Evolutionary conservation across 805 yeast species (phyloP).

Genomic region (Saturnispora kantuleensis): DNA sequence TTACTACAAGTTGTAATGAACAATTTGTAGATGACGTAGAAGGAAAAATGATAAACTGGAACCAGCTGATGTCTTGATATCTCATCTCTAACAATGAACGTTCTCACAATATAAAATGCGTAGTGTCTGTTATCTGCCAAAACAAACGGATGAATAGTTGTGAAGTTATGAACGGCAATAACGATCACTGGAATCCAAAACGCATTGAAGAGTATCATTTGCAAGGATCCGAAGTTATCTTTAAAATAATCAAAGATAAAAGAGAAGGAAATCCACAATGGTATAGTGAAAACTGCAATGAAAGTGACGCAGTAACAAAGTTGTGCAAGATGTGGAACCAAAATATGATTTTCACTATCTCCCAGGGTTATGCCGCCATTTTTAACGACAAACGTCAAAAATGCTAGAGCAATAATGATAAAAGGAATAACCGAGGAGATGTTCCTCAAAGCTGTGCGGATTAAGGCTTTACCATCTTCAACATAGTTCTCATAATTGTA

Average conservation of each 20-base stretch:
- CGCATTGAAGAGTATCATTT: conserved; percentile 14
- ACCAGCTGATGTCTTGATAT: conserved; percentile 41
- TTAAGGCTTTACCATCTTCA: conserved; percentile 16
- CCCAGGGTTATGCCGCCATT: conserved; percentile 90
- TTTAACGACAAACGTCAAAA: conserved; percentile 44
- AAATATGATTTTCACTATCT: conserved; percentile 76
- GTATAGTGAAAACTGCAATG: conserved; percentile 54
- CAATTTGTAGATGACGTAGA: conserved; percentile 19
- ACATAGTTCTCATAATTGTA: conserved; percentile 24
- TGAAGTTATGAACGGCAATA: conserved; percentile 44
- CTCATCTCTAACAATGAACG: conserved; percentile 42
- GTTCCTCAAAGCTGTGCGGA: conserved; percentile 25
- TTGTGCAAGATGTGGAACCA: conserved; percentile 68
- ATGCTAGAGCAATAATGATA: conserved; percentile 39
- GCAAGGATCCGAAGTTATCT: conserved; percentile 22
- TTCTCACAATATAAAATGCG: conserved; percentile 76
- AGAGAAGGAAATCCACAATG: conserved; percentile 52
- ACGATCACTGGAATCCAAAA: conserved; percentile 28
- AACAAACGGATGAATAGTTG: conserved; percentile 80
- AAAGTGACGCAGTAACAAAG: conserved; percentile 68
- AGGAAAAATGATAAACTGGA: conserved; percentile 61
- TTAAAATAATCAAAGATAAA: conserved; percentile 32
- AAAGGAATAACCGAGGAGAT: conserved; percentile 38
- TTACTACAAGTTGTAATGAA: conserved; percentile 9
- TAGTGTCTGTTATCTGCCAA: conserved; percentile 92